Base-by-base conservation (phyloP, 805 yeast species). In the Sugiyamaella chiloensis region DNA sequence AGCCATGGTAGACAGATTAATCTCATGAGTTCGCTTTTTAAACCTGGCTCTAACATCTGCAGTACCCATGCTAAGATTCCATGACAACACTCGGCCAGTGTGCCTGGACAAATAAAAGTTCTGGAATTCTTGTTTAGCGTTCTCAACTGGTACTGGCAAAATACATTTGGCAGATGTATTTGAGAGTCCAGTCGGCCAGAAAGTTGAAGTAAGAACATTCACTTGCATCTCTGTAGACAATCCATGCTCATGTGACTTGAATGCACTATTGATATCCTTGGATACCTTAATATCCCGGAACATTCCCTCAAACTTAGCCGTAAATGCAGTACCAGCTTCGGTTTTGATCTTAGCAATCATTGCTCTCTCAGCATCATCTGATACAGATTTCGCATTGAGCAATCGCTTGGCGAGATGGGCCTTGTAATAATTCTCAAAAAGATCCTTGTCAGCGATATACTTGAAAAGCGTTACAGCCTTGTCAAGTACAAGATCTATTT, bases 31-130 rank as follows among this genome's bases (percentile, higher is more conserved):
- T 41, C 79, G 76, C 26, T 80, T 75, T 4, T 83, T 81, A 55
- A 83, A 85, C 29, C 81, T 74, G 56, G 85, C 81, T 44, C 85
- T 73, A 46, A 91, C 72, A 58, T 90, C 97, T 50, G 87, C 82
- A 4, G 87, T 79, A 4, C 96, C 96, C 59, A 87, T 78, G 54
- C 81, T 81, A 20, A 90, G 87, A 30, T 88, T 82, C 97, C 97
- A 93, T 6, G 68, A 69, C 40, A 85, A 61, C 41, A 69, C 71
- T 54, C 95, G 70, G 7, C 87, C 85, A 44, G 66, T 72, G 57
- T 80, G 81, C 35, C 73, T 67, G 2, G 69, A 62, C 3, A 62
- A 52, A 55, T 85, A 86, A 55, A 70, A 79, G 5, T 63, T 59
- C 49, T 78, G 80, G 60, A 80, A 85, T 21, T 68, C 61, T 1